These are phyloP conservation scores for Apiosordaria backusii DNA, from an alignment of 495 filamentous ascomycete genomes.

Conservation along the genomic window DNA sequence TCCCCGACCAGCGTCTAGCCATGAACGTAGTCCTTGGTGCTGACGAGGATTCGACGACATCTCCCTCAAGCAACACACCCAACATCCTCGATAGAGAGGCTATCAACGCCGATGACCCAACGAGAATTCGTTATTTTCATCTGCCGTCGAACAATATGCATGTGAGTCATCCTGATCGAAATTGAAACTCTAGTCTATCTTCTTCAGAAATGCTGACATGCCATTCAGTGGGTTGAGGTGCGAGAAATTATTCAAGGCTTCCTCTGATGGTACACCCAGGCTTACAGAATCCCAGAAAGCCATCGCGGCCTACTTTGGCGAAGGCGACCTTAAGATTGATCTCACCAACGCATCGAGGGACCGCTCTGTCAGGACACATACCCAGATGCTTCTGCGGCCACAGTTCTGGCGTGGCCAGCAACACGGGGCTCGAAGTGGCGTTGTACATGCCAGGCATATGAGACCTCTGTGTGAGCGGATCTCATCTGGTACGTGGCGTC, in stretches of 20 bases:
- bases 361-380: not conserved
- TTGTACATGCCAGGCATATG: conserved; percentile 40
- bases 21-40: conserved; percentile 11
- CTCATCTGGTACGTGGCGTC: conserved; percentile 25
- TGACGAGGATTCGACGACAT: not conserved
- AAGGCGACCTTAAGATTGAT: conserved; percentile 8
- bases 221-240: conserved; percentile 23
- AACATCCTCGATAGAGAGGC: not conserved
- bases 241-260: not conserved
- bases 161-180: conserved; percentile 2
- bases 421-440: conserved; percentile 22
- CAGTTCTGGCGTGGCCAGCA: conserved; percentile 34
- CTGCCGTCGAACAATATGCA: conserved; percentile 26
- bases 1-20: conserved; percentile 21
- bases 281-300: conserved; percentile 15
- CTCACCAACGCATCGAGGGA: conserved; percentile 2
- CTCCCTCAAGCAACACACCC: not conserved
- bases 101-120: conserved; percentile 9
- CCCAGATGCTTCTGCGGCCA: conserved; percentile 27
- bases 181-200: too few relatives aligned
- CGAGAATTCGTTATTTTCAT: conserved; percentile 20
- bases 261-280: not conserved
- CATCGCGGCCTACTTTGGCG: conserved; percentile 23
- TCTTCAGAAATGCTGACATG: conserved; percentile 6
- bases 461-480: conserved; percentile 32